Conservation (phyloP, 345 rosid genomes). For the Eucalyptus marginata region DNA sequence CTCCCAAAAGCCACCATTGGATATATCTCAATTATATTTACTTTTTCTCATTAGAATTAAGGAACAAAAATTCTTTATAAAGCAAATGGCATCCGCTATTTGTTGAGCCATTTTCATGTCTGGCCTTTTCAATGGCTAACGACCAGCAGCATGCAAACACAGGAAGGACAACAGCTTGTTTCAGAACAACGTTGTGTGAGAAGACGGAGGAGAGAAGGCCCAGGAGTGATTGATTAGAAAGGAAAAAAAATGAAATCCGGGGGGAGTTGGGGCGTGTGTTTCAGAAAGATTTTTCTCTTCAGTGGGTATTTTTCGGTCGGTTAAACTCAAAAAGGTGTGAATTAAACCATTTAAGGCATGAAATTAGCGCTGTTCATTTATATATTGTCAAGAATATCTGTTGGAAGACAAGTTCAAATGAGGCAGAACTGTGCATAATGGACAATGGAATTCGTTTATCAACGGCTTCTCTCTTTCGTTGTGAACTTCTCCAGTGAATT, state of each 20-base stretch:
- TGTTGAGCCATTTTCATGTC: not conserved
- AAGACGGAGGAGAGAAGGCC: not conserved
- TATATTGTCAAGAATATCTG: not conserved
- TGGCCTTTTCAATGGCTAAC: not conserved
- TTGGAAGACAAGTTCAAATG: not conserved
- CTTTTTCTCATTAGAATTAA: not conserved
- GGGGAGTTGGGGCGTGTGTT: not conserved
- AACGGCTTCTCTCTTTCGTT: not conserved
- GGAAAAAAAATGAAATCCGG: not conserved
- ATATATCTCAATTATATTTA: not conserved
- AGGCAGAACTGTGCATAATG: not conserved
- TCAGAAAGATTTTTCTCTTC: not conserved
- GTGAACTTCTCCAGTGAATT: not conserved
- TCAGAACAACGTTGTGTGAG: not conserved
- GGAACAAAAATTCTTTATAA: accelerated
- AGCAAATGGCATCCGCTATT: not conserved
- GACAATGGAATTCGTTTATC: not conserved
- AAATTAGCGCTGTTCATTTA: no score
- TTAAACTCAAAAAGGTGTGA: not conserved
- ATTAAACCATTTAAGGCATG: not conserved
- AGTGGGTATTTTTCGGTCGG: not conserved
- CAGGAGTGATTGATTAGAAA: not conserved
- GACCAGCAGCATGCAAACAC: not conserved
- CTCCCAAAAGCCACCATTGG: not conserved
- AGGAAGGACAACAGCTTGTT: not conserved